Evolutionary conservation across 2,329 filamentous ascomycete species (phyloP), one percentile per base, ranked within the genome.

Genomic region (Aspergillus japonicus): DNA sequence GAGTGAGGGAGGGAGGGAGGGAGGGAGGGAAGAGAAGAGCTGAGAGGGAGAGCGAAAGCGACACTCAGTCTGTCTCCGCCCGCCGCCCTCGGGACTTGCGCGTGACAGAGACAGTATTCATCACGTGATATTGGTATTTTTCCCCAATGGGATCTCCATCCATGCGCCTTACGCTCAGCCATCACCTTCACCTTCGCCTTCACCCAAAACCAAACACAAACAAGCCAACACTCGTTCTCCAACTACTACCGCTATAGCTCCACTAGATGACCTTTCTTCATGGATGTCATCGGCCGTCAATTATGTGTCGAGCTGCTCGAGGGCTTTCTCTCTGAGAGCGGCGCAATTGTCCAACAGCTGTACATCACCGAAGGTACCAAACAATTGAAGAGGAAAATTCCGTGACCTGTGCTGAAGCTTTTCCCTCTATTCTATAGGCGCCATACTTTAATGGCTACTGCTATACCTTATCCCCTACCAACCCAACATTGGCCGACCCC

Each of bases 221-320:
- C 10, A 35, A 16, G 5, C 33, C 33, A 6, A 35, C 33, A 35
- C 11, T 35, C 12, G 14, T n/a, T 19, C 19, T 1, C 4, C 5
- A 3, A 8, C 26, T 16, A 44, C 56, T 58, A 11, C 48, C 42
- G 44, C 42, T 55, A 47, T 55, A 51, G 49, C 50, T 44, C 14
- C 10, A 49, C 63, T 49, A 31, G 24, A 59, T 47, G 58, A 56
- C 57, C 57, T 49, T 62, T 57, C 62, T 76, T 75, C 69, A 77
- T 77, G 75, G 75, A 77, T 77, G 75, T 77, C 75, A 77, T 75
- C 71, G 63, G 73, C 69, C 67, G 69, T 72, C 62, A 75, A 71
- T 71, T 69, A 75, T 75, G 73, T 66, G 62, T 69, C 71, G 64
- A 69, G 69, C 68, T 70, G 70, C 70, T 73, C 68, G 70, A 69